Percentiles rank a stretch among this genome's conserved stretches.
Evolutionary conservation across 306 rosid genomes (phyloP).

Genomic region (Begonia peltatifolia): DNA sequence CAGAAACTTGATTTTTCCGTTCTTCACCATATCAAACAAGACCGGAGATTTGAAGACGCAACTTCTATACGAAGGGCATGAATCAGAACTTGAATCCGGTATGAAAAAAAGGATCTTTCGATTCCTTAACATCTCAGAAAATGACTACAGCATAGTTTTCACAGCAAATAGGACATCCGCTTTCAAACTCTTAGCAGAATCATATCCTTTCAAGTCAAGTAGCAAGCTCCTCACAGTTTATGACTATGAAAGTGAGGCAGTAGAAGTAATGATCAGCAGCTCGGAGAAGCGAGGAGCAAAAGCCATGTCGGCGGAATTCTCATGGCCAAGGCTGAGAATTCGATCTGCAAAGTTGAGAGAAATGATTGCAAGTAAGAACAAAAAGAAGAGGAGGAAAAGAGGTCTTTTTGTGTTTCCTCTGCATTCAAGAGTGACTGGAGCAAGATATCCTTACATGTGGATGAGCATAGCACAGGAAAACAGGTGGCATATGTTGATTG

Average conservation of each 20-base stretch:
- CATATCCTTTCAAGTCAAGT: conserved; percentile 49
- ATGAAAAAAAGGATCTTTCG: conserved; percentile 59
- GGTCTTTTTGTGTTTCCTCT: conserved; percentile 83
- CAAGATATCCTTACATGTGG: conserved; percentile 84
- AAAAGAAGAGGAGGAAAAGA: conserved; percentile 18
- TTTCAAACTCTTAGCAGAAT: conserved; percentile 68
- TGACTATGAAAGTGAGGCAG: conserved; percentile 84
- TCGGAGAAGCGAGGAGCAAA: conserved; percentile 67
- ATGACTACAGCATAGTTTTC: conserved; percentile 76
- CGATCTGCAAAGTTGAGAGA: conserved; percentile 49
- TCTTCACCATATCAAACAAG: conserved; percentile 51
- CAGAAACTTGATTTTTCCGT: conserved; percentile 33
- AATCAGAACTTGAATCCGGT: conserved; percentile 53
- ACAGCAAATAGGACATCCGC: conserved; percentile 88
- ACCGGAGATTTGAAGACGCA: conserved; percentile 54
- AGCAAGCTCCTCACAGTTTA: conserved; percentile 67
- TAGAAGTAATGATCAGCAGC: conserved; percentile 39
- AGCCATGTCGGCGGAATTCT: conserved; percentile 59
- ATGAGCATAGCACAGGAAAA: conserved; percentile 78
- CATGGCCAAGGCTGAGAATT: conserved; percentile 87
- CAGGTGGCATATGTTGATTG: conserved; percentile 75
- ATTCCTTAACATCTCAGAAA: conserved; percentile 51
- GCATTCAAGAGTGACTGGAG: conserved; percentile 77
- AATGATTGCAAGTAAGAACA: conserved; percentile 44
- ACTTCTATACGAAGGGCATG: conserved; percentile 56